phyloP scores from a whole-genome alignment of 495 filamentous ascomycete genomes.

The Hyaloscypha hepaticicola region DNA sequence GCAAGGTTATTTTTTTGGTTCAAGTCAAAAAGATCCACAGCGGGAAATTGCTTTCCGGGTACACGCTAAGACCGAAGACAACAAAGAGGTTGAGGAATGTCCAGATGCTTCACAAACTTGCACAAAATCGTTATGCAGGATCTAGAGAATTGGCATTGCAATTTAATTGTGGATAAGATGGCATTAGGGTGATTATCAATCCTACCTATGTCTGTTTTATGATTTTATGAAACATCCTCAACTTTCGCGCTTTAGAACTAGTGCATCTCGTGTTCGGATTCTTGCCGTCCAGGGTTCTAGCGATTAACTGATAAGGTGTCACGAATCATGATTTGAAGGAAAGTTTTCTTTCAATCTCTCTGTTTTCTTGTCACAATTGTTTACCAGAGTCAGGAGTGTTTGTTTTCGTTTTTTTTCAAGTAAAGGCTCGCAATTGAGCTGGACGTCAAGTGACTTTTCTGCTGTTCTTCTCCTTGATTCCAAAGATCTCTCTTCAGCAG shows the following conservation, averaged over 20 bases:
- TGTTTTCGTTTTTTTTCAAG: too few species aligned
- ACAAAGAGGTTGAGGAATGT: neutral
- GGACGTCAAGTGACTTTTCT: too few species aligned
- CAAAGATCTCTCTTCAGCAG: neutral
- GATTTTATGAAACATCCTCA: too few species aligned
- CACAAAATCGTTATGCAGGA: neutral
- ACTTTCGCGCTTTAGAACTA: too few species aligned
- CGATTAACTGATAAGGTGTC: neutral
- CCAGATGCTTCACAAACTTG: neutral
- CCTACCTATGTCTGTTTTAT: too few species aligned
- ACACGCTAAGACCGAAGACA: neutral
- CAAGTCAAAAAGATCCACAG: neutral
- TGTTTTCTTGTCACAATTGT: too few species aligned
- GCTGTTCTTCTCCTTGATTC: neutral
- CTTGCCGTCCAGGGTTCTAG: neutral
- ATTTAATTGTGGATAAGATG: neutral
- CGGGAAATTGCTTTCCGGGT: neutral
- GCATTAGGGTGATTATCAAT: neutral
- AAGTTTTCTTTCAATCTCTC: too few species aligned
- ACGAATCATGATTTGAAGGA: too few species aligned
- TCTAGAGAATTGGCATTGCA: neutral
- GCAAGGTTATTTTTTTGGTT: neutral
- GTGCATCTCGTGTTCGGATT: neutral
- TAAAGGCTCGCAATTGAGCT: too few species aligned
- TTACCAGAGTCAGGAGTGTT: too few species aligned